These are phyloP conservation scores for Aspergillus fumigatus DNA, from an alignment of 2,329 filamentous ascomycete species.

Conservation along the genomic window DNA sequence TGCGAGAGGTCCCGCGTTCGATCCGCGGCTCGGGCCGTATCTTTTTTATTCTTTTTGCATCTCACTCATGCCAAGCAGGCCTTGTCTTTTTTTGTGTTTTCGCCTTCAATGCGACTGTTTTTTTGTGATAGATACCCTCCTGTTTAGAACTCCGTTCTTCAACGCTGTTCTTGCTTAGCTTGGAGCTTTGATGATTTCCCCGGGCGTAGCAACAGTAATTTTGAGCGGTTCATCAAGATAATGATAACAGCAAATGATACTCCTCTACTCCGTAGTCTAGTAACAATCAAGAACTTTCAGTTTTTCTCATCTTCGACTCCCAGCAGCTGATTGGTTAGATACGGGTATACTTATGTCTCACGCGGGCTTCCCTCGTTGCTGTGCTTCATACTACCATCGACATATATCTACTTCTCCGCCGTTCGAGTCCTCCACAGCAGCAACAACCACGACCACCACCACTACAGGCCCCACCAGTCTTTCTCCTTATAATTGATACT, in stretches of 20 bases:
- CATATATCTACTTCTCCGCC: background rate
- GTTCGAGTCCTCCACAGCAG: background rate
- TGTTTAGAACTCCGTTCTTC: background rate
- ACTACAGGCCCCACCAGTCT: background rate
- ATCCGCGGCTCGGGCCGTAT: conserved; percentile 16
- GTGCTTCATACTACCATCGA: background rate
- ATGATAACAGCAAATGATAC: background rate
- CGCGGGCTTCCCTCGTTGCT: background rate
- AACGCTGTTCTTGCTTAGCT: background rate
- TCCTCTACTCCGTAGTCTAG: background rate
- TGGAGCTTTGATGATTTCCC: background rate
- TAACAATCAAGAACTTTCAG: background rate
- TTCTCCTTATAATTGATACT: background rate
- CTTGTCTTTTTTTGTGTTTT: background rate
- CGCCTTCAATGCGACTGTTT: background rate
- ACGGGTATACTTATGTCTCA: too few species aligned
- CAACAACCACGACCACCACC: background rate
- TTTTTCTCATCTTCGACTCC: background rate
- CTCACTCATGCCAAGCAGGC: background rate
- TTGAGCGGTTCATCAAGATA: background rate
- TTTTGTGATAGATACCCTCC: background rate
- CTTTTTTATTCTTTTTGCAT: conserved; percentile 1
- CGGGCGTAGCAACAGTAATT: background rate
- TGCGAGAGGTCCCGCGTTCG: conserved; percentile 26
- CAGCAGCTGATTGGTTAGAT: background rate